Conservation (phyloP, 2,329 filamentous ascomycete genomes). For the Calonectria pseudoturangicola region DNA sequence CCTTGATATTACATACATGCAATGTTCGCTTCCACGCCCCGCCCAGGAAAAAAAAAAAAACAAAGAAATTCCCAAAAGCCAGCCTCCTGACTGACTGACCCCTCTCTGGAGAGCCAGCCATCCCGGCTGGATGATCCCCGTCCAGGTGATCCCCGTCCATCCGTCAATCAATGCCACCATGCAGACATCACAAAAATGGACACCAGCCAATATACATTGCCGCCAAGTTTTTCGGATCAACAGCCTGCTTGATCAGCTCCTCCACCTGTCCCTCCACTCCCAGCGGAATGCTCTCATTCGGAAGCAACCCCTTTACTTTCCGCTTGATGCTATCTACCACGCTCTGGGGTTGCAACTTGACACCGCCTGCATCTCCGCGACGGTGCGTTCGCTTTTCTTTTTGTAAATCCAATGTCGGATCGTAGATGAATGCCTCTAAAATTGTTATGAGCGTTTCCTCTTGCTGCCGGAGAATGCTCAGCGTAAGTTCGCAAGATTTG, state of each 20-base stretch:
- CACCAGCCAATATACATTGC: slow-evolving; percentile 99
- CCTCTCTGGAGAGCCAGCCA: slow-evolving; percentile 8
- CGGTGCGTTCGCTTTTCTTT: slow-evolving; percentile 73
- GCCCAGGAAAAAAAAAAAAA: slow-evolving; percentile 18
- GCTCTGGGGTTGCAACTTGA: slow-evolving; percentile 77
- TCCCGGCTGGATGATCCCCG: slow-evolving; percentile 16
- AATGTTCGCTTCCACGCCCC: neutral
- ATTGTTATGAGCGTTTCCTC: slow-evolving; percentile 98
- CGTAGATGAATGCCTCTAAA: slow-evolving; percentile 96
- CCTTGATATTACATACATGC: slow-evolving; percentile 15
- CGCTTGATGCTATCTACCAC: slow-evolving; percentile 92
- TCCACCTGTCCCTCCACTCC: slow-evolving; percentile 99
- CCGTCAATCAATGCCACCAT: slow-evolving; percentile 23
- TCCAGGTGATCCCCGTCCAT: slow-evolving; percentile 18
- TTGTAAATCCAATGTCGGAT: slow-evolving; percentile 95
- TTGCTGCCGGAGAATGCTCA: slow-evolving; percentile 89
- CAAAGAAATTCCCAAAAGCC: slow-evolving; percentile 22
- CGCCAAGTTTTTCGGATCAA: slow-evolving; percentile 85
- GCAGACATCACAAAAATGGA: slow-evolving; percentile 69
- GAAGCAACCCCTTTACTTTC: slow-evolving; percentile 89
- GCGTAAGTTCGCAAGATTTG: slow-evolving; percentile 90
- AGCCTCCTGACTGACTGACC: neutral
- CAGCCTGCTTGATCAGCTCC: slow-evolving; percentile 91
- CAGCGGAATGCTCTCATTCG: slow-evolving; percentile 92
- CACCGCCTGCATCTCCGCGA: slow-evolving; percentile 62